Percentiles rank a stretch among this genome's conserved stretches.
phyloP scores from a whole-genome alignment of 179 eudicot genomes.

The Spergularia azorica region DNA sequence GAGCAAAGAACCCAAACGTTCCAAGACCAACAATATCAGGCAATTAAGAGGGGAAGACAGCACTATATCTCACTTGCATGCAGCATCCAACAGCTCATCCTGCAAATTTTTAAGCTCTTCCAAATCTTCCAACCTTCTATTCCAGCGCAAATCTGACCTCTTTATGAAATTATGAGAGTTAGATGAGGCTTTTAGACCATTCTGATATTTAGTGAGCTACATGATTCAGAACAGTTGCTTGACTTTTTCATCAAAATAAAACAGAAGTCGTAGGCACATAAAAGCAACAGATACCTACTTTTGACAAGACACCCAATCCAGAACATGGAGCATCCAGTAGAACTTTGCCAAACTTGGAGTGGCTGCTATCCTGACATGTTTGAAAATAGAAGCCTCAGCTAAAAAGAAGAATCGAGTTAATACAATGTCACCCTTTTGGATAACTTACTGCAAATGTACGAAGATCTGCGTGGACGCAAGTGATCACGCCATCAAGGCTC shows the following conservation, averaged over 20 bases:
- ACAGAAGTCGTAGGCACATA: not conserved
- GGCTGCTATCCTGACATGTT: conserved; percentile 41
- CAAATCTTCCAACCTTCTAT: conserved; percentile 88
- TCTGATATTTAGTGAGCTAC: not conserved
- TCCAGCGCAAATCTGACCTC: conserved; percentile 99
- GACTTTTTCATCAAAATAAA: not conserved
- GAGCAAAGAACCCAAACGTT: not conserved
- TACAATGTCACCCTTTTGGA: not conserved
- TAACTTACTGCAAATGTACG: conserved; percentile 64
- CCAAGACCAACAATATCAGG: not conserved
- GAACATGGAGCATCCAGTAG: conserved; percentile 97
- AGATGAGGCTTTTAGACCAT: not conserved
- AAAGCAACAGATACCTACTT: conserved; percentile 45
- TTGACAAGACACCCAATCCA: conserved; percentile 94
- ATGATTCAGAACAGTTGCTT: not conserved
- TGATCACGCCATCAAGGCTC: conserved; percentile 59
- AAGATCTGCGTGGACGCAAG: conserved; percentile 77
- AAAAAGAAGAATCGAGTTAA: conserved; percentile 17
- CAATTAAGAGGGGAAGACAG: not conserved
- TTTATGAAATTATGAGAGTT: conserved; percentile 23
- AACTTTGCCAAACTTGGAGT: conserved; percentile 62
- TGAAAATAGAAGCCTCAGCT: conserved; percentile 3
- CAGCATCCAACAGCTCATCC: conserved; percentile 89
- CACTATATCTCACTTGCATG: conserved; percentile 61
- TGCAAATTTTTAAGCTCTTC: conserved; percentile 76